Base-by-base conservation (phyloP, 306 rosid genomes). In the Amphicarpaea edgeworthii region DNA sequence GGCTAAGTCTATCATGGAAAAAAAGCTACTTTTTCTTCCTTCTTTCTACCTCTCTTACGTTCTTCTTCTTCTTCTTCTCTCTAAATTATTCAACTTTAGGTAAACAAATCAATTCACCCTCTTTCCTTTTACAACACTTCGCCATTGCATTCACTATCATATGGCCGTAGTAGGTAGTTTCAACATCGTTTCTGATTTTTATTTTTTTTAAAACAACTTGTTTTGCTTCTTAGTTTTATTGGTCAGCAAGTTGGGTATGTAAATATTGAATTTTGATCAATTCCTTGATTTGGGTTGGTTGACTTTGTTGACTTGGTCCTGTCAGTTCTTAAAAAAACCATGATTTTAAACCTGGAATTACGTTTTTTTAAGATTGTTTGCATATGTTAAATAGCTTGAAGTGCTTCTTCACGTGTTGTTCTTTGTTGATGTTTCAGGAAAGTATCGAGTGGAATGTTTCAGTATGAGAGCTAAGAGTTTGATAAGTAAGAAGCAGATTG, bases 1-100 rank as follows among this genome's bases (percentile, higher is more conserved):
- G 98, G 97, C 96, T 88, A 92, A 23, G 37, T 43, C 79, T 68
- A 78, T 82, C 59, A 47, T 62, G 53, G 71, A 79, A 91, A 93
- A 79, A 91, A 93, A 91, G 96, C 87, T 84, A 68, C 83, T 75
- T 63, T 69, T 68, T 73, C 6, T 6, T 12, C 2, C 3, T 30
- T n/a, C 34, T 66, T 50, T 70, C 38, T 71, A 51, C 43, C 24
- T 17, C 70, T 79, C 83, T 20, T 20, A 32, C 26, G 51, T 34
- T 66, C 7, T 73, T 81, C 47, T 84, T 64, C 49, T 73, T 69
- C 7, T 71, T 63, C 58, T 73, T 77, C 62, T 53, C 0, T 63
- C 60, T 67, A 62, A 77, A 82, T 81, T 86, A 82, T 81, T 86
- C 82, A 68, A 71, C 83, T 82, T 79, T 46, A 61, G 77, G 83